Conservation (phyloP, 78 protist genomes). For the Polysphondylium violaceum region DNA sequence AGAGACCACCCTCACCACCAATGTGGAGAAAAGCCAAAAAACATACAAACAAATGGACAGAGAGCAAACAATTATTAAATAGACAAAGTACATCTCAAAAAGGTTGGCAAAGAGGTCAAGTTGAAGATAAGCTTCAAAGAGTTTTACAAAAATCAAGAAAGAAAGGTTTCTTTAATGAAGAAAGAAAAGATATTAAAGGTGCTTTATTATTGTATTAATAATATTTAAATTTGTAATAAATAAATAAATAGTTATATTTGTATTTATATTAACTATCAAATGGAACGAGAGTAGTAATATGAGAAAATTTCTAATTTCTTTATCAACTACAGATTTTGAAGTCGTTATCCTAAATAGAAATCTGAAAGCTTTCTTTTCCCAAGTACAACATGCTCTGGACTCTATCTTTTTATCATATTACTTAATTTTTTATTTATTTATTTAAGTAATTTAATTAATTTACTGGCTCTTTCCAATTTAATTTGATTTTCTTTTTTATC, state of each 20-base stretch:
- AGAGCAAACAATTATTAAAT: not conserved
- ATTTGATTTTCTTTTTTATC: not conserved
- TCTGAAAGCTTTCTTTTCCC: no score
- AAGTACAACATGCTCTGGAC: no score
- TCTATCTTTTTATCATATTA: no score
- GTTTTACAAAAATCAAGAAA: constrained; percentile 51
- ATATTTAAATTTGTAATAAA: not conserved
- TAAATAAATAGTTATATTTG: not conserved
- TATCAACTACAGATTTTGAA: not conserved
- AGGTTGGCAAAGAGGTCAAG: constrained; percentile 44
- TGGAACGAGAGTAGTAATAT: not conserved
- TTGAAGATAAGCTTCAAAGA: constrained; percentile 65
- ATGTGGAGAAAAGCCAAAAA: constrained; percentile 28
- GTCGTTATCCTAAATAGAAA: not conserved
- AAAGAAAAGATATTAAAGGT: constrained; percentile 32
- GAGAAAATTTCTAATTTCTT: not conserved
- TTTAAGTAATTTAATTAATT: no score
- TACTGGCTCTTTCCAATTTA: not conserved
- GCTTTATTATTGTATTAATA: constrained; percentile 50
- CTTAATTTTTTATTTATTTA: no score
- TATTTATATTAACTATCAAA: not conserved
- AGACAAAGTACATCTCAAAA: not conserved
- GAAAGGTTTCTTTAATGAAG: constrained; percentile 53
- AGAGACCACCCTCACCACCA: not conserved
- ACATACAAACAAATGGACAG: not conserved